Percentiles rank a stretch among this genome's conserved stretches.
These are phyloP conservation scores for Paramecium primaurelia DNA, from an alignment of 73 alveolate genomes.

Conservation along the genomic window DNA sequence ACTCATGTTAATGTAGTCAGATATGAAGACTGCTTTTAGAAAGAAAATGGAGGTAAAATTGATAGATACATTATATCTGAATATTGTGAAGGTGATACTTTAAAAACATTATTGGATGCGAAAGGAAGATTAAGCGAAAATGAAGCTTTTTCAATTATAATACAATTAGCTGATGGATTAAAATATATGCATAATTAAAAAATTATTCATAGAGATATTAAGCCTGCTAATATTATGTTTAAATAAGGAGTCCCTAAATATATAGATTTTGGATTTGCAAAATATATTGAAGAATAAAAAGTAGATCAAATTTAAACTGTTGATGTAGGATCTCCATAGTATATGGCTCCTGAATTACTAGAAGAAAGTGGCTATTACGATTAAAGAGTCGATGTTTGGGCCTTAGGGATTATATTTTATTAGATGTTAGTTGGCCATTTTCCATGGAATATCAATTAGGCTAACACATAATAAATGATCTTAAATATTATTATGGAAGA, in stretches of 20 bases:
- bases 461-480: not conserved
- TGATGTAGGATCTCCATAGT: not conserved
- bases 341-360: not conserved
- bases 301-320: not conserved
- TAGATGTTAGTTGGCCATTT: not conserved
- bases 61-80: not conserved
- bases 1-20: not conserved
- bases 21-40: not conserved
- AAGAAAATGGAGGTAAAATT: not conserved
- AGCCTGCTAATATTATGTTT: slow-evolving; percentile 55
- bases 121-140: not conserved
- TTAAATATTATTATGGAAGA: not conserved
- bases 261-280: slow-evolving; percentile 41
- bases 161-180: not conserved
- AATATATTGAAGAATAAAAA: not conserved
- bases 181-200: slow-evolving; percentile 20
- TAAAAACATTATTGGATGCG: not conserved
- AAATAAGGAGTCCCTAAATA: slow-evolving; percentile 11
- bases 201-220: slow-evolving; percentile 45
- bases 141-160: not conserved
- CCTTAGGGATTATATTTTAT: not conserved
- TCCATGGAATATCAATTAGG: not conserved
- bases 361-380: not conserved
- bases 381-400: not conserved
- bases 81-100: not conserved